Conservation (phyloP, 2,329 filamentous ascomycete genomes). For the Paramyrothecium sp. region DNA sequence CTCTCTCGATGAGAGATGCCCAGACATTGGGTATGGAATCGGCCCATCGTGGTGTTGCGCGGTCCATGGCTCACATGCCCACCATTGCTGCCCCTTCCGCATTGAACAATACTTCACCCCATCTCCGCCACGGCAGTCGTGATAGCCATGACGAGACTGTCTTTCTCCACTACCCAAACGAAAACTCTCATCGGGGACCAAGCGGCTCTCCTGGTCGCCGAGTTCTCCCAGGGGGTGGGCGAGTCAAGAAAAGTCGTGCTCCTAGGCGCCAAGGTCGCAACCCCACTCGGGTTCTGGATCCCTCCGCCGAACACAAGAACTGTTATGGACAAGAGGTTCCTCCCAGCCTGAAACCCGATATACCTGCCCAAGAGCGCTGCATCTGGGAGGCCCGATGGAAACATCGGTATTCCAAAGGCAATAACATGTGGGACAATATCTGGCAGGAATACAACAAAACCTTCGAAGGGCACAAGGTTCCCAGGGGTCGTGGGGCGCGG, state of each 20-base stretch:
- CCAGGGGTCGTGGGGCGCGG: slow-evolving; percentile 35
- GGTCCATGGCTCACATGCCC: slow-evolving; percentile 1
- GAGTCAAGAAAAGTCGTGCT: slow-evolving; percentile 23
- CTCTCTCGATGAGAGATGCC: slow-evolving; percentile 20
- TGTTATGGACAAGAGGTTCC: slow-evolving; percentile 30
- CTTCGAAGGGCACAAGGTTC: slow-evolving; percentile 18
- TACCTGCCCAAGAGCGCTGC: slow-evolving; percentile 45
- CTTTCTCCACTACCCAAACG: slow-evolving; percentile 1
- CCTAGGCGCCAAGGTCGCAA: slow-evolving; percentile 10
- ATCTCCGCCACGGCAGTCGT: slow-evolving; percentile 19
- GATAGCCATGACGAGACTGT: slow-evolving; percentile 17
- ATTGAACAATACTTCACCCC: slow-evolving; percentile 17
- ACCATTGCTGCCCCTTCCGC: slow-evolving; percentile 12
- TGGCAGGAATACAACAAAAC: slow-evolving; percentile 36
- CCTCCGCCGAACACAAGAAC: slow-evolving; percentile 31
- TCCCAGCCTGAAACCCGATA: slow-evolving; percentile 40
- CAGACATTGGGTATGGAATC: slow-evolving; percentile 19
- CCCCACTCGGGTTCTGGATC: slow-evolving; percentile 9
- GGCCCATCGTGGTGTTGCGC: slow-evolving; percentile 20
- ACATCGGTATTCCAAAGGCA: slow-evolving; percentile 46
- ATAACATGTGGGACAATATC: slow-evolving; percentile 59
- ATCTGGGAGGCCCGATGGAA: slow-evolving; percentile 49
- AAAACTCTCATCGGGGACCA: slow-evolving; percentile 12
- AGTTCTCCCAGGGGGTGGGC: slow-evolving; percentile 14
- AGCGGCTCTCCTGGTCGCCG: slow-evolving; percentile 25